Percentiles rank a stretch among this genome's conserved stretches.
Evolutionary conservation across 441 rosid genomes (phyloP).

Genomic region (Syzygium syzygioides): DNA sequence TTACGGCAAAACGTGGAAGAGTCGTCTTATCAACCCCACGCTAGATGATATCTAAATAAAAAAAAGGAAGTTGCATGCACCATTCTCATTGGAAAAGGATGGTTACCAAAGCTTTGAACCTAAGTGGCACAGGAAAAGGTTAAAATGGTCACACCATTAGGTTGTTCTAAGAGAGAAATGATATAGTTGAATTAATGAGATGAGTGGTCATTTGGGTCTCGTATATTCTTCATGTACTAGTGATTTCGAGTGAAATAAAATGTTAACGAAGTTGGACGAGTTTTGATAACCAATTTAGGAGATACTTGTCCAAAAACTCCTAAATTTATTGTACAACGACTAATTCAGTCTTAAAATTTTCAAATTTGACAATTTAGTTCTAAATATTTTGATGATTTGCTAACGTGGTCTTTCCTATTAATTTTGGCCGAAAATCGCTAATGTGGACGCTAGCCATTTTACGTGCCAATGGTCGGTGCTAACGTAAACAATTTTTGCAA

Average conservation of each 20-base stretch:
- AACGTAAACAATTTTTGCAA: fast-evolving
- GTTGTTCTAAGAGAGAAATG: background rate
- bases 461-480: fast-evolving
- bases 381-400: background rate
- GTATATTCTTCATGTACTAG: background rate
- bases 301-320: background rate
- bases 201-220: background rate
- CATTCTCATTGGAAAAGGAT: background rate
- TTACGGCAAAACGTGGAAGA: background rate
- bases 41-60: background rate
- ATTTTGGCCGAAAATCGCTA: background rate
- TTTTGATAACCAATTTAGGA: background rate
- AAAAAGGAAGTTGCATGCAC: background rate
- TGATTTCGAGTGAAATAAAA: background rate
- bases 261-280: background rate
- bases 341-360: no score
- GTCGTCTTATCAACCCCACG: background rate
- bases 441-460: background rate
- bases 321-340: background rate
- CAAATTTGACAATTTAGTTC: no score
- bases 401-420: background rate
- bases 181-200: background rate
- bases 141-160: background rate
- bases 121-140: background rate
- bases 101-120: background rate